These are phyloP conservation scores for Neurospora sp. DNA, from an alignment of 495 filamentous ascomycete genomes.

Conservation along the genomic window DNA sequence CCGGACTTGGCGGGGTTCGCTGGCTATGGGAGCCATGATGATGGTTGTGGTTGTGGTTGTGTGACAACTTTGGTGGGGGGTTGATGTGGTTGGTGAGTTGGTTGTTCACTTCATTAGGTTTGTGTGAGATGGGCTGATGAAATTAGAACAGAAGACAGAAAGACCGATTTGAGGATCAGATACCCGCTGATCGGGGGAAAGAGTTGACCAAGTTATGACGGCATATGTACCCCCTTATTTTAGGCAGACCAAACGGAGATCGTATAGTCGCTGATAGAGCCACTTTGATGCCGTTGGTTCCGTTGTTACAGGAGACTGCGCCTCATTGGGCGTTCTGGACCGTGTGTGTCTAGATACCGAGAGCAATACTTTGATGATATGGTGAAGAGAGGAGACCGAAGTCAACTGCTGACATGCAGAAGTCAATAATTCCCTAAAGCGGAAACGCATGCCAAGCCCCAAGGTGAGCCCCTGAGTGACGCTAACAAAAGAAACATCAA, in stretches of 20 bases:
- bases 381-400: neutral
- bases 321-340: neutral
- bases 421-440: neutral
- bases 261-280: neutral
- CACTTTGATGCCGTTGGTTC: neutral
- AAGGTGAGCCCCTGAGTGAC: neutral
- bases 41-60: neutral
- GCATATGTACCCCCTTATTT: neutral
- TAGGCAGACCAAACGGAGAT: neutral
- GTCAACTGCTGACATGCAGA: neutral
- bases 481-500: neutral
- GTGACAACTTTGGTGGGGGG: neutral
- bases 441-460: neutral
- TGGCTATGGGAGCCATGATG: constrained; percentile 34
- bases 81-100: neutral
- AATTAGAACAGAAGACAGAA: neutral
- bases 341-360: neutral
- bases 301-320: neutral
- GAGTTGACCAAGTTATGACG: neutral
- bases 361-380: neutral
- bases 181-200: neutral
- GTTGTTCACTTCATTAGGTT: neutral
- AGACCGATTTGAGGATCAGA: neutral
- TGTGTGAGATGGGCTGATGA: neutral
- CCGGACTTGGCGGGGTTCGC: constrained; percentile 34